phyloP scores from a whole-genome alignment of 2,329 filamentous ascomycete genomes.

The Trichoderma arundinaceum region DNA sequence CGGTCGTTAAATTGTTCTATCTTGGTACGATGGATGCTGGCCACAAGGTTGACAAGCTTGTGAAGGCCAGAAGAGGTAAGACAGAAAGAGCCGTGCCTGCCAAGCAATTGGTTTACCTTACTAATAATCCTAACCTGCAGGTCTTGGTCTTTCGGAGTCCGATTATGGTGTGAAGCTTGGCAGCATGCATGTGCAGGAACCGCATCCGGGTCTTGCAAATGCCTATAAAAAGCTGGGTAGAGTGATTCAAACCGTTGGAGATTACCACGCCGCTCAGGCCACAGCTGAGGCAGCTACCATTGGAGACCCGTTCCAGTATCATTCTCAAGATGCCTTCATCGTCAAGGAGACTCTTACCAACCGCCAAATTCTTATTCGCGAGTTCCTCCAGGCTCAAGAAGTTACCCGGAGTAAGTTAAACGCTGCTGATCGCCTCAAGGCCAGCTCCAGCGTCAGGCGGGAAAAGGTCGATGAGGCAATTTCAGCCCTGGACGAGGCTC shows the following conservation, averaged over 20 bases:
- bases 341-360: constrained; percentile 98
- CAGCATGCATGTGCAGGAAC: constrained; percentile 86
- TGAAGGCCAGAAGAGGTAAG: constrained; percentile 87
- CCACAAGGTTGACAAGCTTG: constrained; percentile 93
- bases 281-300: constrained; percentile 95
- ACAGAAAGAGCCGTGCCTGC: neutral
- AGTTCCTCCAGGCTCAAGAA: constrained; percentile 90
- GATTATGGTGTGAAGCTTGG: constrained; percentile 92
- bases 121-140: constrained; percentile 55
- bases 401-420: constrained; percentile 79
- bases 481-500: constrained; percentile 83
- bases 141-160: constrained; percentile 86
- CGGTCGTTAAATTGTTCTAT: constrained; percentile 94
- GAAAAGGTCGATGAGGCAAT: constrained; percentile 99
- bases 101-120: constrained; percentile 30
- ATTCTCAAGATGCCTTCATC: constrained; percentile 94
- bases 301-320: constrained; percentile 90
- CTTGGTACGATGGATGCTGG: constrained; percentile 94
- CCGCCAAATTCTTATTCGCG: constrained; percentile 92
- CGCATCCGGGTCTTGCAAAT: constrained; percentile 82
- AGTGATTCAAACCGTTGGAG: constrained; percentile 88
- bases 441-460: constrained; percentile 81
- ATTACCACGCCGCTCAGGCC: constrained; percentile 94
- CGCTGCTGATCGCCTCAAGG: constrained; percentile 87
- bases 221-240: constrained; percentile 96